A percentile compares a stretch with the other conserved stretches of the same genome.
These are phyloP conservation scores for Globisporangium mamillatum DNA, from an alignment of 352 stramenopile species.

Conservation along the genomic window DNA sequence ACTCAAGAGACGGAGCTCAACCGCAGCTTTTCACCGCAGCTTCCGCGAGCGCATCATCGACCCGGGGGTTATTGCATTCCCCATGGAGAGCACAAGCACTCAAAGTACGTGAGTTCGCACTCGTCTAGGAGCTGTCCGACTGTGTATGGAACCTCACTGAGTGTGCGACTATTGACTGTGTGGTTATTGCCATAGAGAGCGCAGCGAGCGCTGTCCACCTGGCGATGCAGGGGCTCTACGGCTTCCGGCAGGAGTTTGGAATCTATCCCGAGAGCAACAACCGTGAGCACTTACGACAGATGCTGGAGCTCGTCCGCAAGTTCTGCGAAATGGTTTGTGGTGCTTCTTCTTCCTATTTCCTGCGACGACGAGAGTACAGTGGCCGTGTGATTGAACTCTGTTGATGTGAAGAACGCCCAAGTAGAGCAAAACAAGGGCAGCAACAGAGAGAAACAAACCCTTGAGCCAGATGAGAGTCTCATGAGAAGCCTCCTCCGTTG, in stretches of 20 bases:
- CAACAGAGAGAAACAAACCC: not conserved
- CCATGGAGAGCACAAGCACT: not conserved
- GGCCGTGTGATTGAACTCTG: not conserved
- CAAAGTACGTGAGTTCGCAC: not conserved
- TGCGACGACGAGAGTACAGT: not conserved
- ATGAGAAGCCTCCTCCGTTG: slow-evolving; percentile 23
- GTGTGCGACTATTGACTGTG: not conserved
- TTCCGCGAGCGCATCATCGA: slow-evolving; percentile 22
- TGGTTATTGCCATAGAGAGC: not conserved
- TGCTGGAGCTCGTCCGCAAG: slow-evolving; percentile 8
- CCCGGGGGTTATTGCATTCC: slow-evolving; percentile 16
- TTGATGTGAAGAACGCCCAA: slow-evolving; percentile 5
- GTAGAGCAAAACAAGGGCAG: not conserved
- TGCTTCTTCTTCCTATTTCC: not conserved
- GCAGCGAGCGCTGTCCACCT: slow-evolving; percentile 11
- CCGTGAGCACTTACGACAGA: slow-evolving; percentile 17
- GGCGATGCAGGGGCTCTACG: slow-evolving; percentile 28
- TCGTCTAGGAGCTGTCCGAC: not conserved
- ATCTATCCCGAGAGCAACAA: slow-evolving; percentile 27
- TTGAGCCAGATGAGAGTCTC: slow-evolving; percentile 15
- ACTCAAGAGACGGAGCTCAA: slow-evolving; percentile 12
- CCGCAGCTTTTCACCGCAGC: slow-evolving; percentile 18
- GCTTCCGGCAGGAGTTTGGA: slow-evolving; percentile 23
- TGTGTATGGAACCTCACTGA: not conserved
- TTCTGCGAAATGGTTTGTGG: slow-evolving; percentile 18